These are phyloP conservation scores for Lachancea waltii DNA, from an alignment of 805 yeast genomes.

Conservation along the genomic window DNA sequence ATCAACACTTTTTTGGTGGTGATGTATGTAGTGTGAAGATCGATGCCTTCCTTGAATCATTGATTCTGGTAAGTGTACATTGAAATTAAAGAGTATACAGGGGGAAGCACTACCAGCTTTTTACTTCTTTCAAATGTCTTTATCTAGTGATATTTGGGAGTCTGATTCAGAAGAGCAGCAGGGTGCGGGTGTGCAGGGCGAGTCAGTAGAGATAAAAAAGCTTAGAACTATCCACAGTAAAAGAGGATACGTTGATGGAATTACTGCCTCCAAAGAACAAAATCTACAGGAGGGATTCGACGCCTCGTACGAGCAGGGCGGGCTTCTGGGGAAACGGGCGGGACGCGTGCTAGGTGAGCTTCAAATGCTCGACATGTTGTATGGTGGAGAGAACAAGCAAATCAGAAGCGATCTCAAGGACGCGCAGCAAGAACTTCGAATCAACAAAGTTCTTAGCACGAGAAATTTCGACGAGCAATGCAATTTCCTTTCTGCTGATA, in stretches of 20 bases:
- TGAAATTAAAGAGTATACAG: too few relatives aligned
- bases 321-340: slow-evolving; percentile 54
- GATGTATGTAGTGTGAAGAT: not conserved
- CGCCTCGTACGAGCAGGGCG: slow-evolving; percentile 70
- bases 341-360: slow-evolving; percentile 59
- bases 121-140: not conserved
- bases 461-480: slow-evolving; percentile 49
- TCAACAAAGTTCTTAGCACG: slow-evolving; percentile 49
- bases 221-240: slow-evolving; percentile 59
- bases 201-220: slow-evolving; percentile 31
- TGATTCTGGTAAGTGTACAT: too few relatives aligned
- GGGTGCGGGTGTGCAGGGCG: slow-evolving; percentile 1
- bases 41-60: too few relatives aligned
- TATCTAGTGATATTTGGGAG: slow-evolving; percentile 23
- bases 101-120: too few relatives aligned
- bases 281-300: slow-evolving; percentile 79
- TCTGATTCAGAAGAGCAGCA: slow-evolving; percentile 15
- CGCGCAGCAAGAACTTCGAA: slow-evolving; percentile 50
- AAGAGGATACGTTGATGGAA: slow-evolving; percentile 80
- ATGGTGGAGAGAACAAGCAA: slow-evolving; percentile 16
- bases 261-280: slow-evolving; percentile 58
- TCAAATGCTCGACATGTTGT: slow-evolving; percentile 29
- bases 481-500: slow-evolving; percentile 27
- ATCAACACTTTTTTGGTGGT: not conserved
- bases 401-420: slow-evolving; percentile 24